phyloP scores from a whole-genome alignment of 129 eudicot genomes.

The carrot (Daucus carota) region DH1_v3.0 NC_030381.2:3287001-3287500 shows the following conservation, averaged over 20 bases:
- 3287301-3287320: slow-evolving; percentile 72
- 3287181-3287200: slow-evolving; percentile 34
- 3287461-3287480: slow-evolving; percentile 46
- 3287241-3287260: slow-evolving; percentile 27
- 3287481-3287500: slow-evolving; percentile 38
- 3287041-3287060: slow-evolving; percentile 74
- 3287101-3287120: slow-evolving; percentile 53
- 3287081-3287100: slow-evolving; percentile 40
- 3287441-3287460: slow-evolving; percentile 60
- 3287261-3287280: slow-evolving; percentile 33
- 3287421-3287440: slow-evolving; percentile 57
- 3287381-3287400: slow-evolving; percentile 69
- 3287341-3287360: slow-evolving; percentile 57
- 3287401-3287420: slow-evolving; percentile 58
- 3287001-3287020: slow-evolving; percentile 68
- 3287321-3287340: slow-evolving; percentile 74
- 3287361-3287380: slow-evolving; percentile 57
- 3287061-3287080: slow-evolving; percentile 72
- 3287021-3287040: slow-evolving; percentile 69
- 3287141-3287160: slow-evolving; percentile 81
- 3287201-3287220: slow-evolving; percentile 82
- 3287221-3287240: slow-evolving; percentile 43
- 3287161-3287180: slow-evolving; percentile 57
- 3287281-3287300: slow-evolving; percentile 67
- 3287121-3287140: slow-evolving; percentile 38